phyloP scores from a whole-genome alignment of 768 basidiomycete genomes.

The Podaxis mareebaensis region DNA sequence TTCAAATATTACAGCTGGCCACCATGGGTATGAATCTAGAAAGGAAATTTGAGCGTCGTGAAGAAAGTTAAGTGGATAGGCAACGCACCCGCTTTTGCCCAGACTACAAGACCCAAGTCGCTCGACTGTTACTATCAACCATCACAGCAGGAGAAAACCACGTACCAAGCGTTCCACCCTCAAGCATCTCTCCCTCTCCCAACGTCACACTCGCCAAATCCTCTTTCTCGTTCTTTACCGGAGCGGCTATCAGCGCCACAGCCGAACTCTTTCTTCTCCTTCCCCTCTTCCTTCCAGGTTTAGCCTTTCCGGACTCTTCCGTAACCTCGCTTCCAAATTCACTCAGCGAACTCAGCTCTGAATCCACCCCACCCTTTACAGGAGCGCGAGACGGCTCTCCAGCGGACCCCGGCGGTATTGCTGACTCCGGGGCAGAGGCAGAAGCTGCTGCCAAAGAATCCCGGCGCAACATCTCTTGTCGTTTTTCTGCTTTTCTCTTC shows the following conservation, averaged over 20 bases:
- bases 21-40: conserved; percentile 79
- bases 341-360: conserved; percentile 48
- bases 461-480: conserved; percentile 8
- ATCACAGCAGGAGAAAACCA: conserved; percentile 21
- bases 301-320: conserved; percentile 7
- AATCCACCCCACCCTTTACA: conserved; percentile 25
- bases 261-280: conserved; percentile 16
- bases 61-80: background rate
- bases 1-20: conserved; percentile 79
- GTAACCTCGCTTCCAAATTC: conserved; percentile 33
- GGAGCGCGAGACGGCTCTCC: background rate
- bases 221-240: conserved; percentile 15
- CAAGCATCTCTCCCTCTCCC: conserved; percentile 21
- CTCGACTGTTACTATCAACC: background rate
- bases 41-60: conserved; percentile 2
- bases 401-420: background rate
- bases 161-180: conserved; percentile 64
- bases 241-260: conserved; percentile 2
- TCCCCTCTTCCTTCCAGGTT: conserved; percentile 13
- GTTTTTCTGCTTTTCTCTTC: conserved; percentile 20
- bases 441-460: background rate
- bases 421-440: background rate
- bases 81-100: conserved; percentile 75
- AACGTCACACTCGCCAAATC: conserved; percentile 10
- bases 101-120: conserved; percentile 49